phyloP scores from a whole-genome alignment of 225 moss, liverwort and hornwort species.

The Neckera pumila region DNA sequence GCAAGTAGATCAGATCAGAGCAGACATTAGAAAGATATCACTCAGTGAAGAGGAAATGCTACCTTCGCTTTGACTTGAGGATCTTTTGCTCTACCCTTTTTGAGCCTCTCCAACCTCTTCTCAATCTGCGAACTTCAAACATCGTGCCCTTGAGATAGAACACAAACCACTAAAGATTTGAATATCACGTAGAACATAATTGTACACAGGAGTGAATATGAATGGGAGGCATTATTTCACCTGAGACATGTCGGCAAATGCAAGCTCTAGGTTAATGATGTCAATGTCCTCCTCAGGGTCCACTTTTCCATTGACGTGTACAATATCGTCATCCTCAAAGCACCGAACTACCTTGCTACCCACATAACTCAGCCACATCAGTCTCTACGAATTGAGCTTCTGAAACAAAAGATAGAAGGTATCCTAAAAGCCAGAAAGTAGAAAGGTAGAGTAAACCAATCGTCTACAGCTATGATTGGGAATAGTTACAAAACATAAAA shows the following conservation, averaged over 20 bases:
- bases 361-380: conserved; percentile 16
- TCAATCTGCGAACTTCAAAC: conserved; percentile 65
- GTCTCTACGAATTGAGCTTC: background rate
- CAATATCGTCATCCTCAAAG: conserved; percentile 92
- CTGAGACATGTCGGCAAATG: conserved; percentile 91
- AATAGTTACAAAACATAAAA: background rate
- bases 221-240: background rate
- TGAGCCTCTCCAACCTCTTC: conserved; percentile 92
- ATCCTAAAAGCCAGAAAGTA: background rate
- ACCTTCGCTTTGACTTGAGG: conserved; percentile 86
- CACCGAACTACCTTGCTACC: conserved; percentile 90
- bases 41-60: background rate
- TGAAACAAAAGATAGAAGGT: background rate
- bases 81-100: conserved; percentile 88
- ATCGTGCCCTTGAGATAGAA: background rate
- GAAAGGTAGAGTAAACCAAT: background rate
- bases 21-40: background rate
- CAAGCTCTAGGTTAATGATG: conserved; percentile 92
- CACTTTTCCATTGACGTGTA: conserved; percentile 92
- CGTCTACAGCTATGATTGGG: background rate
- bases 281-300: conserved; percentile 91
- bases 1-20: background rate
- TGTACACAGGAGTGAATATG: background rate
- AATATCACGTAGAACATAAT: background rate
- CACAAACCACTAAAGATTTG: background rate